Percentiles rank a stretch among this genome's conserved stretches.
Conservation (phyloP, 1,139 yeast species). For the Hemisphaericaspora xylanilytica region DNA sequence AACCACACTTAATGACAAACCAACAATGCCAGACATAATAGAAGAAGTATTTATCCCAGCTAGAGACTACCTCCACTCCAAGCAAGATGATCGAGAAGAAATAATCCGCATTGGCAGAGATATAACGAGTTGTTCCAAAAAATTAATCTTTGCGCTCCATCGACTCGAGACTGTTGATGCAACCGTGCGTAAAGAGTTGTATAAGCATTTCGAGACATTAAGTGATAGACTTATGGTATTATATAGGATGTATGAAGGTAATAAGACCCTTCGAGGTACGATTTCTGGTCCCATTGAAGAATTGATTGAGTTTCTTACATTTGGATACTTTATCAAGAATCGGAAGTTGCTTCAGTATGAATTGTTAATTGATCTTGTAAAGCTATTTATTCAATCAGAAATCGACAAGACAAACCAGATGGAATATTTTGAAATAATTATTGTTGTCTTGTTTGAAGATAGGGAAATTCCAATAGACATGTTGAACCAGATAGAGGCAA, state of each 20-base stretch:
- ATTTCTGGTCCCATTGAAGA: constrained; percentile 34
- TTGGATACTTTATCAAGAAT: constrained; percentile 25
- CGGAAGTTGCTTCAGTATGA: constrained; percentile 18
- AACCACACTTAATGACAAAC: no score
- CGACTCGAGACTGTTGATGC: constrained; percentile 14
- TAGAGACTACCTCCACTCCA: constrained; percentile 13
- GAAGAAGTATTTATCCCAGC: constrained; percentile 19
- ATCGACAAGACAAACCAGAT: not conserved
- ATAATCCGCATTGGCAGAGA: constrained; percentile 37
- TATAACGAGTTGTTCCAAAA: constrained; percentile 37
- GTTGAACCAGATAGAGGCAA: not conserved
- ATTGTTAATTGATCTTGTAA: constrained; percentile 16
- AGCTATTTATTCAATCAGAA: constrained; percentile 9
- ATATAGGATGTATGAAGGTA: constrained; percentile 13
- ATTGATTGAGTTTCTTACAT: constrained; percentile 38
- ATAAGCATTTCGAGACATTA: constrained; percentile 16
- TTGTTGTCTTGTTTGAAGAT: not conserved
- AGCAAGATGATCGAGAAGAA: constrained; percentile 34
- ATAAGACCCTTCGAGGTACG: constrained; percentile 20
- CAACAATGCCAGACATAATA: not conserved
- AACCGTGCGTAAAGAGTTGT: constrained; percentile 12
- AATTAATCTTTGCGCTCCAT: constrained; percentile 38
- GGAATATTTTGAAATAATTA: not conserved
- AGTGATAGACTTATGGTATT: constrained; percentile 16
- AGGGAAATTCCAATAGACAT: not conserved